Conservation (phyloP, 1,284 basidiomycete species). For the Ceratobasidium papillatum region DNA sequence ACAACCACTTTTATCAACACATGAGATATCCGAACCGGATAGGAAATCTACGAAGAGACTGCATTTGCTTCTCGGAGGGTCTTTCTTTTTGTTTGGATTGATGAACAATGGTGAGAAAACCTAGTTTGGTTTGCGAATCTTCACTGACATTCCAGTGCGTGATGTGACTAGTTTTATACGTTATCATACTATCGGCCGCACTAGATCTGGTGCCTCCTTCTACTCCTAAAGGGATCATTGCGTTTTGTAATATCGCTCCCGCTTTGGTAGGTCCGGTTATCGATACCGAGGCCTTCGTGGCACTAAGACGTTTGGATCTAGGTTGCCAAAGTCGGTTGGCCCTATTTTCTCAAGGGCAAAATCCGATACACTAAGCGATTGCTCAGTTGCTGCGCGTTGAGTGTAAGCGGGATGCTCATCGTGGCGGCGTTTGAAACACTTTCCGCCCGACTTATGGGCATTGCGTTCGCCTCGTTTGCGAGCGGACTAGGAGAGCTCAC, state of each 20-base stretch:
- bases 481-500: conserved; percentile 93
- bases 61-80: conserved; percentile 58
- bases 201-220: conserved; percentile 91
- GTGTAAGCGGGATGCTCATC: conserved; percentile 84
- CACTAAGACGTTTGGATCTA: conserved; percentile 47
- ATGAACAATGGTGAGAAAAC: conserved; percentile 65
- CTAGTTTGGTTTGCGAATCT: background rate
- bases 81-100: conserved; percentile 68
- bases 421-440: conserved; percentile 81
- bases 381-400: conserved; percentile 76
- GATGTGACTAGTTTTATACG: conserved; percentile 76
- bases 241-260: conserved; percentile 90
- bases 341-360: conserved; percentile 83
- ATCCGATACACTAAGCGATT: conserved; percentile 81
- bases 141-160: background rate
- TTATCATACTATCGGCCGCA: conserved; percentile 95
- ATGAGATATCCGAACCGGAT: conserved; percentile 3
- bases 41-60: conserved; percentile 31
- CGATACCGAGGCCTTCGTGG: background rate
- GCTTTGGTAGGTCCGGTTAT: conserved; percentile 58
- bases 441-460: conserved; percentile 81
- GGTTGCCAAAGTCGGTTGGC: conserved; percentile 89
- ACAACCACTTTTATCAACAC: conserved; percentile 4
- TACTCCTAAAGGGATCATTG: conserved; percentile 92
- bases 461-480: conserved; percentile 88